Conservation (phyloP, 2,329 filamentous ascomycete species). For the Aspergillus pseudoviridinutans region DNA sequence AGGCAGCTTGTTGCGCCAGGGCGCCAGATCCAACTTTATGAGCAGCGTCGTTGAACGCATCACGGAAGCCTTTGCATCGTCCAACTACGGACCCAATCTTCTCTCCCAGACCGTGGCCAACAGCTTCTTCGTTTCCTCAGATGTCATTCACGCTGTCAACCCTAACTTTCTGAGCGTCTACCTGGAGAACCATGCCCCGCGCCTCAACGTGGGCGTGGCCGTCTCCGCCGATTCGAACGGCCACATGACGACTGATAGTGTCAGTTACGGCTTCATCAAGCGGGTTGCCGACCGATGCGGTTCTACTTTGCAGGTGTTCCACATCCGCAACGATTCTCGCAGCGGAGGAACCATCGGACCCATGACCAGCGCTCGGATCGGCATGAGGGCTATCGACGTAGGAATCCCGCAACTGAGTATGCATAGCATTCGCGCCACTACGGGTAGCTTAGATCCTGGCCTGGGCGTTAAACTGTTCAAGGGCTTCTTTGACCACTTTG, state of each 20-base stretch:
- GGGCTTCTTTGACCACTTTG: conserved; percentile 82
- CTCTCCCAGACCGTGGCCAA: conserved; percentile 81
- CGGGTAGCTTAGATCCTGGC: conserved; percentile 78
- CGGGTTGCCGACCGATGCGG: conserved; percentile 71
- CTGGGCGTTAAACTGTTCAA: conserved; percentile 84
- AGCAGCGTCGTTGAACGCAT: conserved; percentile 76
- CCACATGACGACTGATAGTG: conserved; percentile 91
- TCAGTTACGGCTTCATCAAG: conserved; percentile 76
- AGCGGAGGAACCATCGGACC: conserved; percentile 95
- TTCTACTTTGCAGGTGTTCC: conserved; percentile 76
- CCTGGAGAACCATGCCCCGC: conserved; percentile 78
- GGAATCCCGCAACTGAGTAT: conserved; percentile 90
- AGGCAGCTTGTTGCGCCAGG: conserved; percentile 83
- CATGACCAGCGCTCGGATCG: conserved; percentile 75
- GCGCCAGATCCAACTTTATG: conserved; percentile 84
- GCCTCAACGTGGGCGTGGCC: conserved; percentile 81
- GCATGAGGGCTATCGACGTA: conserved; percentile 78
- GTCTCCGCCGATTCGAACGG: conserved; percentile 82
- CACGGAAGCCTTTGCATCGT: conserved; percentile 58
- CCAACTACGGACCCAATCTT: conserved; percentile 49
- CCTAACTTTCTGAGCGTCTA: conserved; percentile 87
- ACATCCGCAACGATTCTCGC: conserved; percentile 88
- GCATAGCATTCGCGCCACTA: conserved; percentile 89
- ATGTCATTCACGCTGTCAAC: conserved; percentile 91
- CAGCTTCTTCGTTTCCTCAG: conserved; percentile 86